Evolutionary conservation across 1,284 basidiomycete species (phyloP).

Genomic region (Kalmanozyma brasiliensis): DNA sequence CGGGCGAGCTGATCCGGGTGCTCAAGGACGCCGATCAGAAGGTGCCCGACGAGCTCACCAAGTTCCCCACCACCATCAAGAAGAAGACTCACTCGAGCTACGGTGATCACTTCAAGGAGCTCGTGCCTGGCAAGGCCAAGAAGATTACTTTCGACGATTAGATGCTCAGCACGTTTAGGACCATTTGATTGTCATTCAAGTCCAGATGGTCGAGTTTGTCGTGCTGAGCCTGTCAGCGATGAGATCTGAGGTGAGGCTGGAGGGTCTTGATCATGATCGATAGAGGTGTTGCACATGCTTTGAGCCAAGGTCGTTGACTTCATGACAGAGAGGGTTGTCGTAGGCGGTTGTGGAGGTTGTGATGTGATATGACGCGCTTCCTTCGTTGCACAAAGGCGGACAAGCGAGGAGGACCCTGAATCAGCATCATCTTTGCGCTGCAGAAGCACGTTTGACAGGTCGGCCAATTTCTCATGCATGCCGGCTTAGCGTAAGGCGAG

Average conservation of each 20-base stretch:
- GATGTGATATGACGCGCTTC: constrained; percentile 35
- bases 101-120: constrained; percentile 69
- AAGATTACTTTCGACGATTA: constrained; percentile 64
- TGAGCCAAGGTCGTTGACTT: too few species aligned
- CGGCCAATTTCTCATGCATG: constrained; percentile 9
- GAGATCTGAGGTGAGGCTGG: too few species aligned
- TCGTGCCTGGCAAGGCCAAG: constrained; percentile 79
- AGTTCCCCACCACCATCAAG: constrained; percentile 94
- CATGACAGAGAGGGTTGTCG: background rate
- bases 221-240: too few species aligned
- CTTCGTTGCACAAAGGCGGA: background rate
- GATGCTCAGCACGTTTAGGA: too few species aligned
- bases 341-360: constrained; percentile 28
- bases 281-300: too few species aligned
- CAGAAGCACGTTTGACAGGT: constrained; percentile 10
- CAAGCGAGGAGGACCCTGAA: constrained; percentile 32
- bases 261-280: too few species aligned
- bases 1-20: constrained; percentile 92
- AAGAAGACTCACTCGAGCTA: constrained; percentile 85
- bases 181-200: too few species aligned
- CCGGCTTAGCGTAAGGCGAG: constrained; percentile 32
- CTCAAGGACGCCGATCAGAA: constrained; percentile 84
- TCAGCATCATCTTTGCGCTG: constrained; percentile 19
- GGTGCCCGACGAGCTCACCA: constrained; percentile 79
- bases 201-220: too few species aligned